phyloP scores from a whole-genome alignment of 2,329 filamentous ascomycete genomes.

The Penicillium sp. region DNA sequence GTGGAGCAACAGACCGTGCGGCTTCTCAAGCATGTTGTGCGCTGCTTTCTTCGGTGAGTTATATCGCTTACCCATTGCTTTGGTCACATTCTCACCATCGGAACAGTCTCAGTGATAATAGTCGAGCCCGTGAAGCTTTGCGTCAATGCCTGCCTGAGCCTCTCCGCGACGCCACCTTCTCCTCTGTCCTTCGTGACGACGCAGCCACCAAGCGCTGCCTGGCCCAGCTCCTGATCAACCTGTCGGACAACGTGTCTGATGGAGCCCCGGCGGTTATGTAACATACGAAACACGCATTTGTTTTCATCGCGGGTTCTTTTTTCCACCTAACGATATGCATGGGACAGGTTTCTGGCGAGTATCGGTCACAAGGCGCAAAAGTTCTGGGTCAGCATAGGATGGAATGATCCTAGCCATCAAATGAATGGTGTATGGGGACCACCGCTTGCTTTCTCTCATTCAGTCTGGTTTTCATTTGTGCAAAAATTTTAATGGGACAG shows the following conservation, averaged over 20 bases:
- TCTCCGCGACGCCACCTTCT: conserved; percentile 97
- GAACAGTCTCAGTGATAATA: conserved; percentile 87
- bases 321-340: conserved; percentile 43
- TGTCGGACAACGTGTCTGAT: conserved; percentile 80
- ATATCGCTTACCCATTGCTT: conserved; percentile 29
- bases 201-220: conserved; percentile 96
- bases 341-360: conserved; percentile 42
- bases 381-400: conserved; percentile 25
- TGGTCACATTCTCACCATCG: neutral
- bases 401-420: conserved; percentile 11
- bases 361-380: conserved; percentile 41
- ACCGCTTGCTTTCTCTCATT: conserved; percentile 14
- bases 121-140: conserved; percentile 87
- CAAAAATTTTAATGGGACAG: conserved; percentile 21
- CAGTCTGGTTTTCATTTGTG: conserved; percentile 18
- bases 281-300: conserved; percentile 36
- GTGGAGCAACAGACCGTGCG: conserved; percentile 97
- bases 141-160: conserved; percentile 95
- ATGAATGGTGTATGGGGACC: conserved; percentile 1
- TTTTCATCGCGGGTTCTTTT: conserved; percentile 33
- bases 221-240: conserved; percentile 92
- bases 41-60: conserved; percentile 92
- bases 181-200: conserved; percentile 91
- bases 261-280: conserved; percentile 42
- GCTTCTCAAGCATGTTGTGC: conserved; percentile 92